These are phyloP conservation scores for Trichoderma simmonsii DNA, from an alignment of 2,329 filamentous ascomycete genomes.

Conservation along the genomic window DNA sequence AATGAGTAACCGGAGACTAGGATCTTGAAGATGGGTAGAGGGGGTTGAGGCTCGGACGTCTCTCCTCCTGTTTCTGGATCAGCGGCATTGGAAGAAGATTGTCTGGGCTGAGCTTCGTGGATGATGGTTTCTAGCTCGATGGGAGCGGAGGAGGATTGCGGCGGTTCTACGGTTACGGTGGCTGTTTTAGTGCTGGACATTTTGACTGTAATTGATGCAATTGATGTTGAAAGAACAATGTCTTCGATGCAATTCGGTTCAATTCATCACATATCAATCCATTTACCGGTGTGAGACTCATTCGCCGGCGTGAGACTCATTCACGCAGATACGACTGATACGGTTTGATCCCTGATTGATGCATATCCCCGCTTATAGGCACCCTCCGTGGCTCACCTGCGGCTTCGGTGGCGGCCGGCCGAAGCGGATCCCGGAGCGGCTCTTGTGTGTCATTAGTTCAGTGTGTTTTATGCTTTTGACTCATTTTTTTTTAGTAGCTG, in stretches of 20 bases:
- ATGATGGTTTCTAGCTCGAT: neutral
- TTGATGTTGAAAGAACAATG: neutral
- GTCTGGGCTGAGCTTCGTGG: neutral
- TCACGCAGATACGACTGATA: neutral
- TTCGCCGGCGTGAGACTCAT: neutral
- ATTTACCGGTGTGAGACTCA: neutral
- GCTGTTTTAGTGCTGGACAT: neutral
- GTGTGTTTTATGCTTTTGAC: neutral
- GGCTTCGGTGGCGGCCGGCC: constrained; percentile 8
- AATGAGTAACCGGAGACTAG: constrained; percentile 10
- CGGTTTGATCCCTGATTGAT: neutral
- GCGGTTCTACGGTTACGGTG: neutral
- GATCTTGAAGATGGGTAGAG: constrained; percentile 6
- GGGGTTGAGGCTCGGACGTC: neutral
- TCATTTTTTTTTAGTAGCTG: neutral
- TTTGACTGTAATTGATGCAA: neutral
- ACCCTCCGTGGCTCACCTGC: constrained; percentile 2
- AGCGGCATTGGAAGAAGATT: neutral
- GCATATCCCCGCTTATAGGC: constrained; percentile 16
- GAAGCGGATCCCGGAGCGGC: constrained; percentile 6
- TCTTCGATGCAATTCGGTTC: neutral
- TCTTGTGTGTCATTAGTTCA: constrained; percentile 4
- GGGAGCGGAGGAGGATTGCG: neutral
- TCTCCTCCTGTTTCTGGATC: neutral
- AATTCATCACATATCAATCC: neutral